Evolutionary conservation across 1,284 basidiomycete genomes (phyloP), one percentile per base, ranked within the genome.

Genomic region (Moesziomyces globuligerus): DNA sequence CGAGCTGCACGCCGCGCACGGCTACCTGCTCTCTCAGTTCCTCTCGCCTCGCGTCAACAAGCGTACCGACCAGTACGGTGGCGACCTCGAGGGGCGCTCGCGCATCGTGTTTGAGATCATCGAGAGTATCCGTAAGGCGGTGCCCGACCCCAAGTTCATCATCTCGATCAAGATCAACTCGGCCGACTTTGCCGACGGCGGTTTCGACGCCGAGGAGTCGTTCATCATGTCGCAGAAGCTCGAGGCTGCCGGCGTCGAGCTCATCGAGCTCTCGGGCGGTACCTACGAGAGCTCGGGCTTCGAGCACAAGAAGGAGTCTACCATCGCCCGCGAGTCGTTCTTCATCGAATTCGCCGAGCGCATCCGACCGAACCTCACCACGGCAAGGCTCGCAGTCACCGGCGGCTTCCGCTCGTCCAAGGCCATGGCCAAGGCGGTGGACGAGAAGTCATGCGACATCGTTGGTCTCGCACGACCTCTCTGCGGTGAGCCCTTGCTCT

Each of bases 1-100:
- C 11, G 89, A 98, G 80, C 74, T 98, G 18, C 94, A 98, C 83
- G 90, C 87, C 24, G 90, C 91, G 0, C 93, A 96, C 84, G 93
- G 94, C 39, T 84, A 97, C 82, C 86, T 97, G 10, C 84, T 97
- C 13, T 87, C 92, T 0, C 89, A 92, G 72, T 95, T 94, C 81
- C 85, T 97, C 25, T 92, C 89, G 5, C 88, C 51, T 1, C 73
- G 92, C 90, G 88, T 88, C 41, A 95, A 95, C 81, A 74, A 81
- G 21, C 87, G 91, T 21, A 83, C 72, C 28, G 90, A 91, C 82
- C 85, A 83, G 29, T 94, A 89, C 84, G 84, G 79, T 11, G 62
- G 87, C 85, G 65, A 68, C 34, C 44, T 84, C 0, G 57, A 72
- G 11, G 75, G 73, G 24, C 81, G 84, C 25, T 76, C 69, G 55